Conservation (phyloP, 306 rosid genomes). For the Bauhinia variegata region DNA sequence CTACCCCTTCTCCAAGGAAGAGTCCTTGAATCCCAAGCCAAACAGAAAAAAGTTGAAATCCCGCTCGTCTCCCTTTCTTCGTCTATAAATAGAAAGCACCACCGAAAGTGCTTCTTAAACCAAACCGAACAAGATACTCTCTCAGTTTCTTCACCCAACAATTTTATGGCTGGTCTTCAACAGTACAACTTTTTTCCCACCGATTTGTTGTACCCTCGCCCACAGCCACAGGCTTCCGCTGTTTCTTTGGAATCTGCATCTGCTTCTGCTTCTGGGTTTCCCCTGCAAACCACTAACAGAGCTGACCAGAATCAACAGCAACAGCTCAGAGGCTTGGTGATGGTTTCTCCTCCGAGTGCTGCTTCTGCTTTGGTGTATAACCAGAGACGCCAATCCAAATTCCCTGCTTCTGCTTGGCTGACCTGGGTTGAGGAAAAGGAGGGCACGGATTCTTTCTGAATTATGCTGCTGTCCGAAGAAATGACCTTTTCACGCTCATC, state of each 20-base stretch:
- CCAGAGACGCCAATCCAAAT: neutral
- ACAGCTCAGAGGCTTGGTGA: conserved; percentile 21
- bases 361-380: conserved; percentile 28
- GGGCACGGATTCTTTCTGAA: conserved; percentile 11
- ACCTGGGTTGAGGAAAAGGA: conserved; percentile 23
- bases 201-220: conserved; percentile 63
- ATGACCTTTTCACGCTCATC: conserved; percentile 15
- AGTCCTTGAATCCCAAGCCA: too few relatives aligned
- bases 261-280: conserved; percentile 27
- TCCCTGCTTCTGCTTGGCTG: conserved; percentile 38
- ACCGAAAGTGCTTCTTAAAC: too few relatives aligned
- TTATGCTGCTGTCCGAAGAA: neutral
- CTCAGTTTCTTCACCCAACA: neutral
- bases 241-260: neutral
- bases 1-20: too few relatives aligned
- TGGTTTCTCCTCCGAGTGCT: conserved; percentile 24
- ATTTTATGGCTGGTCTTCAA: conserved; percentile 72
- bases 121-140: too few relatives aligned
- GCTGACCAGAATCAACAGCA: conserved; percentile 21
- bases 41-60: too few relatives aligned
- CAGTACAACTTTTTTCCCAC: conserved; percentile 76
- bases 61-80: too few relatives aligned
- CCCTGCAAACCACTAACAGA: conserved; percentile 25
- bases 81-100: too few relatives aligned
- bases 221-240: conserved; percentile 35